A percentile compares a stretch with the other conserved stretches of the same genome.
phyloP scores from a whole-genome alignment of 1,139 yeast genomes.

The Yamadazyma spencermartinsiae region DNA sequence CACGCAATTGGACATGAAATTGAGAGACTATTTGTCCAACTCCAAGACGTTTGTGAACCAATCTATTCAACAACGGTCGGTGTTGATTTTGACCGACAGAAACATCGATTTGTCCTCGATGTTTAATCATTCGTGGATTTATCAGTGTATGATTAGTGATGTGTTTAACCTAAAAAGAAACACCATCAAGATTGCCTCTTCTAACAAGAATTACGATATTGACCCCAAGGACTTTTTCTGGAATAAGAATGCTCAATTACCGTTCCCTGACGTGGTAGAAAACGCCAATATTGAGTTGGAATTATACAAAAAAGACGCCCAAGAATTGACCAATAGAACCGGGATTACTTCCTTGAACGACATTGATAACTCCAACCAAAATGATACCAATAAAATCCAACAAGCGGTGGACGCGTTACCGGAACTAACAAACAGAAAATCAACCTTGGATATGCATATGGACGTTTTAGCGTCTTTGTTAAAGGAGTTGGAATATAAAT shows the following conservation, averaged over 20 bases:
- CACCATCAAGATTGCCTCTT: conserved; percentile 49
- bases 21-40: conserved; percentile 82
- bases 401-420: conserved; percentile 92
- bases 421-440: conserved; percentile 84
- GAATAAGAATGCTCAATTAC: conserved; percentile 78
- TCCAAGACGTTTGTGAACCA: conserved; percentile 38
- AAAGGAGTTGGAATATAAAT: conserved; percentile 79
- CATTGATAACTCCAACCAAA: conserved; percentile 58
- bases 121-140: conserved; percentile 98
- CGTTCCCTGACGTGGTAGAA: conserved; percentile 98
- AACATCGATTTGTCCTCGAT: conserved; percentile 87
- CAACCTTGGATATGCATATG: conserved; percentile 95
- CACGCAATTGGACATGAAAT: conserved; percentile 74
- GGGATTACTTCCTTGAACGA: conserved; percentile 74
- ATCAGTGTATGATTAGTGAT: conserved; percentile 94
- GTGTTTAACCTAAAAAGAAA: conserved; percentile 81
- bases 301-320: conserved; percentile 82
- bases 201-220: conserved; percentile 68
- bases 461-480: conserved; percentile 84
- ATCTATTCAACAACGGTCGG: conserved; percentile 57
- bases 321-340: conserved; percentile 76
- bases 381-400: conserved; percentile 74
- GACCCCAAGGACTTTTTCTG: conserved; percentile 95
- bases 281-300: conserved; percentile 84
- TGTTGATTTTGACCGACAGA: conserved; percentile 80